Evolutionary conservation across 805 yeast genomes (phyloP), one percentile per base, ranked within the genome.

Genomic region (Cyberlindnera americana): DNA sequence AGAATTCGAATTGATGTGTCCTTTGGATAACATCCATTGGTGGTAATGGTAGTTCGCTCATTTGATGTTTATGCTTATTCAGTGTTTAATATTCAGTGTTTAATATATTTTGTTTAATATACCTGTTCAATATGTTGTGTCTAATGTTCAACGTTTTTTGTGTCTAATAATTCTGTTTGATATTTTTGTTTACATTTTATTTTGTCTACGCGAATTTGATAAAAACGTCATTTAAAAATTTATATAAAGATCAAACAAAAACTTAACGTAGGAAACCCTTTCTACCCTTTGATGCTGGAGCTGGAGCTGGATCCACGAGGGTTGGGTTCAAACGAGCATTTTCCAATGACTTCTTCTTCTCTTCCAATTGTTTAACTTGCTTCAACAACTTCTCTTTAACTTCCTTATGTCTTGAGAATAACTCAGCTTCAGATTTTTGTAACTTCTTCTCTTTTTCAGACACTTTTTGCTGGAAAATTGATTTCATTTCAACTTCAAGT

Each of bases 401-500:
- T 65, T 93, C 98, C 66, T 88, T 87, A 66, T 93, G 99, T 64
- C 95, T 83, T 29, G 93, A 77, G 62, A 91, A 91, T 59, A 93
- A 76, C 65, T 93, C 99, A 42, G 95, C 93, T 70, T 93, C 99
- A 33, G 96, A 87, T 67, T 87, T 86, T 69, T 90, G 96, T 60
- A 93, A 77, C 70, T 91, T 91, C 75, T 89, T 87, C 66, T 93
- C 99, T 79, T 93, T 95, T 67, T 90, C 96, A 43, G 83, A 71
- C 23, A 93, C 99, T 70, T 93, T 93, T 59, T 86, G 93, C 68
- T 90, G 95, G 79, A 93, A 93, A 40, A 93, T 95, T 19, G 81
- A 73, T 69, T 91, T 90, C 97, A 93, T 89, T 67, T 93, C 98
- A 29, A 88, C 77, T 69, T 93, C 98, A 83, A 93, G 78, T 70